Conservation (phyloP, 1,284 basidiomycete genomes). For the Marasmius sp. region DNA sequence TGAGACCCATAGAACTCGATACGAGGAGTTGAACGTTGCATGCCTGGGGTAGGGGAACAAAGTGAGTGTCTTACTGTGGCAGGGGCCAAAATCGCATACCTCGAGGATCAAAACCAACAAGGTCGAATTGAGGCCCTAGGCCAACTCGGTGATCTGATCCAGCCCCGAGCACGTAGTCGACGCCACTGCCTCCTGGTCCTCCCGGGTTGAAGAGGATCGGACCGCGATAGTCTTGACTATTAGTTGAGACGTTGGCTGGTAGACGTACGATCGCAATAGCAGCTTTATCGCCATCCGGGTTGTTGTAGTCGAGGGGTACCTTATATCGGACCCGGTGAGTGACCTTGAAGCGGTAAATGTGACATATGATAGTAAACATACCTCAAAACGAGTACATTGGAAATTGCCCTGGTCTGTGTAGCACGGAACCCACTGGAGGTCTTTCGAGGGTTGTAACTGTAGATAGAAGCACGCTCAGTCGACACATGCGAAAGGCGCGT, state of each 20-base stretch:
- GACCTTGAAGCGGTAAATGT: not conserved
- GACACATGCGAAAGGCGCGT: too few species aligned
- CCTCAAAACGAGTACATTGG: conserved; percentile 14
- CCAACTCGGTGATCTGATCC: conserved; percentile 33
- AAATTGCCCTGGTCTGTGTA: not conserved
- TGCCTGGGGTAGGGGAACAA: conserved; percentile 3
- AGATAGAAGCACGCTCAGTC: too few species aligned
- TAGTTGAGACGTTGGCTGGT: conserved; percentile 19
- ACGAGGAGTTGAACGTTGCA: conserved; percentile 3
- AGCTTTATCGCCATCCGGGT: conserved; percentile 24
- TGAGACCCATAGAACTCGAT: not conserved
- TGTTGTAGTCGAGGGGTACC: conserved; percentile 16
- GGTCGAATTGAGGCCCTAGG: conserved; percentile 44
- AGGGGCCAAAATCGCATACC: conserved; percentile 16
- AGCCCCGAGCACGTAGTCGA: conserved; percentile 20
- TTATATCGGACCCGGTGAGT: not conserved
- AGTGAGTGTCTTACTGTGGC: not conserved
- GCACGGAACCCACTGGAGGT: conserved; percentile 12
- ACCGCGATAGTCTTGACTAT: conserved; percentile 36
- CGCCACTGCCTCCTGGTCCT: conserved; percentile 42
- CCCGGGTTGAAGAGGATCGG: conserved; percentile 53
- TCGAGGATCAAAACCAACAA: conserved; percentile 52
- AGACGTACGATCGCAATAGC: conserved; percentile 37
- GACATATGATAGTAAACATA: not conserved
- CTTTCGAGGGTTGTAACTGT: conserved; percentile 2